These are phyloP conservation scores for Porphyrellus sp. DNA, from an alignment of 1,284 basidiomycete genomes.

Conservation along the genomic window DNA sequence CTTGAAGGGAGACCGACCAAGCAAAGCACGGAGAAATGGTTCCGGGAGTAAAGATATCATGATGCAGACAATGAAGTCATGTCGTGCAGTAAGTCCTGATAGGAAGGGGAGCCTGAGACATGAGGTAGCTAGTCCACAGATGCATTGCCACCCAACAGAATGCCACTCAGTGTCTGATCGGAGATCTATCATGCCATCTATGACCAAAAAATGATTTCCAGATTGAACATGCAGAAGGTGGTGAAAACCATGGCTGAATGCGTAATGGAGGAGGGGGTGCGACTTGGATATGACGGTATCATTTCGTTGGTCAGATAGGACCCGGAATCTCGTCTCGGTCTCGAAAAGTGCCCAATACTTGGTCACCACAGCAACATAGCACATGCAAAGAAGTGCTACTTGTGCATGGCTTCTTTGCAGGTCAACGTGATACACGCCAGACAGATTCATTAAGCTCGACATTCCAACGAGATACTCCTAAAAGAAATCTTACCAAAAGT, in stretches of 20 bases:
- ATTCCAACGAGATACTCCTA: slow-evolving; percentile 3
- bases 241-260: neutral
- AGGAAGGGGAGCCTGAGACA: too few species aligned
- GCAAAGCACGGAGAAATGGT: neutral
- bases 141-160: neutral
- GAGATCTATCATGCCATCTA: neutral
- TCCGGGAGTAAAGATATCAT: neutral
- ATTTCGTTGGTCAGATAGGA: neutral
- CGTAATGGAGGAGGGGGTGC: neutral
- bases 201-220: neutral
- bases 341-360: neutral
- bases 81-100: neutral
- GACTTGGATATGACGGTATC: neutral
- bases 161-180: neutral
- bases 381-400: slow-evolving; percentile 3
- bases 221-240: neutral
- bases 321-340: neutral
- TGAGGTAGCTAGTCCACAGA: neutral
- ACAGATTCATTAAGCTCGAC: neutral
- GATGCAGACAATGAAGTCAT: slow-evolving; percentile 4
- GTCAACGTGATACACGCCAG: neutral
- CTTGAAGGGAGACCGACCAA: neutral
- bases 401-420: neutral
- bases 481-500: too few species aligned
- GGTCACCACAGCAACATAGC: neutral